phyloP scores from a whole-genome alignment of 805 yeast species.

The Metschnikowia rubicola region DNA sequence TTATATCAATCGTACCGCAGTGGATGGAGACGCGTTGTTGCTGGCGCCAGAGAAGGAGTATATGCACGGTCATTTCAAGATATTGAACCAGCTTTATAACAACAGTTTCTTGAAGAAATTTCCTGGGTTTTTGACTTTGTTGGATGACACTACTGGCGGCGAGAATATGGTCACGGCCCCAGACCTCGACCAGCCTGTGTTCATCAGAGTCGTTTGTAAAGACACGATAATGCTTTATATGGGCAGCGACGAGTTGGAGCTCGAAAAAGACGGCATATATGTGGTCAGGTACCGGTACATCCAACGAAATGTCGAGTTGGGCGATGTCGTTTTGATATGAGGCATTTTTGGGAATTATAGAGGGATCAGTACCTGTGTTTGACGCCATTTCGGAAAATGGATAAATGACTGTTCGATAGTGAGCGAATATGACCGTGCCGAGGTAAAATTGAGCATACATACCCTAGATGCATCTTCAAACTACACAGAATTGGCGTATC shows the following conservation, averaged over 20 bases:
- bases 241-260: conserved; percentile 28
- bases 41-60: conserved; percentile 62
- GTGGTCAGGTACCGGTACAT: conserved; percentile 61
- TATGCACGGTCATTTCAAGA: conserved; percentile 62
- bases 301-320: conserved; percentile 30
- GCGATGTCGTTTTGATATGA: conserved; percentile 38
- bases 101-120: conserved; percentile 60
- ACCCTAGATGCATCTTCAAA: too few species aligned
- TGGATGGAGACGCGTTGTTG: conserved; percentile 34
- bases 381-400: too few species aligned
- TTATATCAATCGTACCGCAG: conserved; percentile 40
- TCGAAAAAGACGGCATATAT: conserved; percentile 61
- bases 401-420: too few species aligned
- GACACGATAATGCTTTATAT: conserved; percentile 26
- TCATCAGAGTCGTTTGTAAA: conserved; percentile 53
- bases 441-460: too few species aligned
- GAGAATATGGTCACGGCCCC: conserved; percentile 79
- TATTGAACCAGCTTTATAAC: conserved; percentile 63
- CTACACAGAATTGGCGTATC: too few species aligned
- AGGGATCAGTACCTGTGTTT: neutral
- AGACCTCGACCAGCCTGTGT: conserved; percentile 72
- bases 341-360: neutral
- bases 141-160: conserved; percentile 65
- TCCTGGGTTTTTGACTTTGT: conserved; percentile 64
- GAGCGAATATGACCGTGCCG: too few species aligned